Evolutionary conservation across 2,329 filamentous ascomycete genomes (phyloP).

Genomic region (Lachnellula willkommii): DNA sequence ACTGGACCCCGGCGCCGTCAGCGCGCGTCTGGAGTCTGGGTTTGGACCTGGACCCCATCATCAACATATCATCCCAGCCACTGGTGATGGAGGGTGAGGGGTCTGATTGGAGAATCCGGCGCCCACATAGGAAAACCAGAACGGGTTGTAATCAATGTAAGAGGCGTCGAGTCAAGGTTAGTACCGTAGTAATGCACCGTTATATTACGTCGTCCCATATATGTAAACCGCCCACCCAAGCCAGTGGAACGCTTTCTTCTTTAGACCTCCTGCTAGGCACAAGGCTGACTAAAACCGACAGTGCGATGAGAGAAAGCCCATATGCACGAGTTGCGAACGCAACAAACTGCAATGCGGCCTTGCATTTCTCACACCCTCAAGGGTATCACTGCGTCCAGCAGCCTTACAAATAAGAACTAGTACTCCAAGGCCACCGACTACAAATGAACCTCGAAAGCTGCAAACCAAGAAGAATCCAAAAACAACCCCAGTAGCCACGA

Average conservation of each 20-base stretch:
- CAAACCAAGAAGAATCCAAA: no score
- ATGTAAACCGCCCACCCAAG: background rate
- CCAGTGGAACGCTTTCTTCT: background rate
- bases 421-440: no score
- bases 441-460: no score
- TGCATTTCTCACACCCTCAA: slow-evolving; percentile 5
- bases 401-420: background rate
- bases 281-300: background rate
- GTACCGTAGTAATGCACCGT: background rate
- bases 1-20: background rate
- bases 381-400: background rate
- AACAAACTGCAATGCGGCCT: slow-evolving; percentile 12
- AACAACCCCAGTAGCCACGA: no score
- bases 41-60: background rate
- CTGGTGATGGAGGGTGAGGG: background rate
- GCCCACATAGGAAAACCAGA: slow-evolving; percentile 11
- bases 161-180: slow-evolving; percentile 11
- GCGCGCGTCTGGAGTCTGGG: background rate
- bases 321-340: slow-evolving; percentile 13
- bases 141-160: slow-evolving; percentile 14
- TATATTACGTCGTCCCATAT: background rate
- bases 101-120: slow-evolving; percentile 3
- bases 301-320: slow-evolving; percentile 18
- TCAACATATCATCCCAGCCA: background rate
- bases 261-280: background rate